Conservation (phyloP, 2,329 filamentous ascomycete genomes). For the Calonectria pteridis region DNA sequence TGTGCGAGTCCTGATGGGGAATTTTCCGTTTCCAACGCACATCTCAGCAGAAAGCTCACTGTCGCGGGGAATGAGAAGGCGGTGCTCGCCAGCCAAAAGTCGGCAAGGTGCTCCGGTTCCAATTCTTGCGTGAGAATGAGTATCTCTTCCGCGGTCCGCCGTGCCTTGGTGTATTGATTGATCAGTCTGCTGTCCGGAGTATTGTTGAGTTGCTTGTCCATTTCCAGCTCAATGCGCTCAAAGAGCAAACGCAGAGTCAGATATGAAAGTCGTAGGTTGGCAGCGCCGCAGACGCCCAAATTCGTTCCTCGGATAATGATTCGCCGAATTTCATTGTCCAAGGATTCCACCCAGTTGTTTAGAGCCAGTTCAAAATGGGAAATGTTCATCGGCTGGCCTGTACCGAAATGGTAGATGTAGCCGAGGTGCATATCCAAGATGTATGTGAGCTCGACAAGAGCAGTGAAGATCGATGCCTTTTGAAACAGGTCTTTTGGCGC, state of each 20-base stretch:
- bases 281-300: slow-evolving; percentile 57
- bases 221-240: slow-evolving; percentile 60
- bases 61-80: slow-evolving; percentile 62
- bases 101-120: slow-evolving; percentile 56
- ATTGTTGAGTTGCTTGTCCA: slow-evolving; percentile 47
- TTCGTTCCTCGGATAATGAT: slow-evolving; percentile 58
- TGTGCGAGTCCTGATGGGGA: slow-evolving; percentile 49
- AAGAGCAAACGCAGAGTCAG: slow-evolving; percentile 61
- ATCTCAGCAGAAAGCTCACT: slow-evolving; percentile 63
- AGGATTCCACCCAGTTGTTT: slow-evolving; percentile 58
- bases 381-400: slow-evolving; percentile 40
- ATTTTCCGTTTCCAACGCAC: slow-evolving; percentile 58
- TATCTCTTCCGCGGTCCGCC: slow-evolving; percentile 62
- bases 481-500: slow-evolving; percentile 30
- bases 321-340: slow-evolving; percentile 53
- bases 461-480: slow-evolving; percentile 57
- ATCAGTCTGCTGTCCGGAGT: slow-evolving; percentile 38
- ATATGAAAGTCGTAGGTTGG: slow-evolving; percentile 65
- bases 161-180: slow-evolving; percentile 55
- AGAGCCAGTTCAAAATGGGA: slow-evolving; percentile 54
- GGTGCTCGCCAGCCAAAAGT: slow-evolving; percentile 63
- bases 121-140: slow-evolving; percentile 61
- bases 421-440: slow-evolving; percentile 48
- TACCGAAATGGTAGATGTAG: slow-evolving; percentile 52
- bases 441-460: slow-evolving; percentile 59